Evolutionary conservation across 768 basidiomycete genomes (phyloP).

Genomic region (Leucosporidium yakuticum): DNA sequence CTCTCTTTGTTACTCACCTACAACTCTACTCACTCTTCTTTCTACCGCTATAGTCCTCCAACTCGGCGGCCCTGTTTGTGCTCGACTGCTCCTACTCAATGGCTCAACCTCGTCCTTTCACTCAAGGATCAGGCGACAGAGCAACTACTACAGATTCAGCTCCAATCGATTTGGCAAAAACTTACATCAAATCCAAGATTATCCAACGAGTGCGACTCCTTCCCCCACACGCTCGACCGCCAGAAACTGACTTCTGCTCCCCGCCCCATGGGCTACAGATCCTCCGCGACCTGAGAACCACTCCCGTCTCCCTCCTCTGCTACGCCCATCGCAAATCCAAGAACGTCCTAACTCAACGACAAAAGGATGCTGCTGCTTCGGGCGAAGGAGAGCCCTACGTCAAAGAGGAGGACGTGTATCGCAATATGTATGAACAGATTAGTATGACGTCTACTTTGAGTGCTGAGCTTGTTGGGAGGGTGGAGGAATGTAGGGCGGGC

Average conservation of each 20-base stretch:
- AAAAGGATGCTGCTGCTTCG: constrained; percentile 4
- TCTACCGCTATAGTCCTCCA: too few relatives aligned
- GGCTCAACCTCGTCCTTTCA: not conserved
- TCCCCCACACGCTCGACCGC: not conserved
- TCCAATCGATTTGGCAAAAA: not conserved
- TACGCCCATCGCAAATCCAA: constrained; percentile 57
- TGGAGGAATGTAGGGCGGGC: constrained; percentile 54
- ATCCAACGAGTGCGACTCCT: constrained; percentile 22
- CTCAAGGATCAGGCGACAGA: constrained; percentile 38
- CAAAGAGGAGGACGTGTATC: constrained; percentile 54
- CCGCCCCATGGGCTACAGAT: constrained; percentile 53
- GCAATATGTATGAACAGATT: constrained; percentile 67
- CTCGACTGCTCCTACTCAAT: constrained; percentile 2
- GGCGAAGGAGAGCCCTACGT: constrained; percentile 50
- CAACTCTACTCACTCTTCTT: too few relatives aligned
- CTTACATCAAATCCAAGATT: constrained; percentile 87
- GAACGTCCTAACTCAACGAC: constrained; percentile 23
- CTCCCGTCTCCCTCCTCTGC: constrained; percentile 80
- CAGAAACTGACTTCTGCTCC: not conserved
- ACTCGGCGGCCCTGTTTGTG: not conserved
- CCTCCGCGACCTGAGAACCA: constrained; percentile 83
- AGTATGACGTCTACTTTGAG: constrained; percentile 62
- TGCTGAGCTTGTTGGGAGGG: constrained; percentile 59
- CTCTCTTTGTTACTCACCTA: too few relatives aligned
- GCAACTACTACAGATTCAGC: not conserved